Conservation (phyloP, 176 grass and related monocot genomes). For the Phyllostachys edulis region DNA sequence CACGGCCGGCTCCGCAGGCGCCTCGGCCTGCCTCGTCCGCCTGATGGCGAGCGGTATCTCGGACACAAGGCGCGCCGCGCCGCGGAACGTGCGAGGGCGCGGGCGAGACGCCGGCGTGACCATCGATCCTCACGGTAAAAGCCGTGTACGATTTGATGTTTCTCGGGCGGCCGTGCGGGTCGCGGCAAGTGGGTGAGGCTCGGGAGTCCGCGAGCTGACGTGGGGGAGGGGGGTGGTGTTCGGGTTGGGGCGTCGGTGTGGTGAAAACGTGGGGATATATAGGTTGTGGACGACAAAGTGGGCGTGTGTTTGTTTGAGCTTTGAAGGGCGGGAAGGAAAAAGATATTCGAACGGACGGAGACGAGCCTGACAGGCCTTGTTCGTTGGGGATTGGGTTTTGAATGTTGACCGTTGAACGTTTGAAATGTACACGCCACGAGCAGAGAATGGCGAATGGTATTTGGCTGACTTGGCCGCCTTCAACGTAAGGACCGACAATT, state of each 20-base stretch:
- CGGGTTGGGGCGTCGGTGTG: neutral
- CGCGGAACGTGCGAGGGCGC: neutral
- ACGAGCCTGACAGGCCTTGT: neutral
- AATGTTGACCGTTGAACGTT: conserved; percentile 82
- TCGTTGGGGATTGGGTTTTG: conserved; percentile 50
- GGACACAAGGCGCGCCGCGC: neutral
- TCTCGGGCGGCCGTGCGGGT: neutral
- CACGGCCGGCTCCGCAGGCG: neutral
- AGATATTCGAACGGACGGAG: neutral
- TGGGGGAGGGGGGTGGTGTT: neutral
- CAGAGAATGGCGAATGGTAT: neutral
- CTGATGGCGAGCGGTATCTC: conserved; percentile 37
- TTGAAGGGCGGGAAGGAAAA: neutral
- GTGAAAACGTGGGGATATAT: conserved; percentile 14
- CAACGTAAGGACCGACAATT: no score
- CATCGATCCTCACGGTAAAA: neutral
- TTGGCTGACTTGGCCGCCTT: neutral
- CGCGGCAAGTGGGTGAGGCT: neutral
- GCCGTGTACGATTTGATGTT: neutral
- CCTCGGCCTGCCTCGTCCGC: neutral
- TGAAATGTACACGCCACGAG: conserved; percentile 37
- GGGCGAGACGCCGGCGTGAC: conserved; percentile 36
- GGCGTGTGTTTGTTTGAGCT: neutral
- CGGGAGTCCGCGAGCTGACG: neutral
- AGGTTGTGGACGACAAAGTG: conserved; percentile 36